These are phyloP conservation scores for Aeminium ludgeri DNA, from an alignment of 495 filamentous ascomycete genomes.

Conservation along the genomic window DNA sequence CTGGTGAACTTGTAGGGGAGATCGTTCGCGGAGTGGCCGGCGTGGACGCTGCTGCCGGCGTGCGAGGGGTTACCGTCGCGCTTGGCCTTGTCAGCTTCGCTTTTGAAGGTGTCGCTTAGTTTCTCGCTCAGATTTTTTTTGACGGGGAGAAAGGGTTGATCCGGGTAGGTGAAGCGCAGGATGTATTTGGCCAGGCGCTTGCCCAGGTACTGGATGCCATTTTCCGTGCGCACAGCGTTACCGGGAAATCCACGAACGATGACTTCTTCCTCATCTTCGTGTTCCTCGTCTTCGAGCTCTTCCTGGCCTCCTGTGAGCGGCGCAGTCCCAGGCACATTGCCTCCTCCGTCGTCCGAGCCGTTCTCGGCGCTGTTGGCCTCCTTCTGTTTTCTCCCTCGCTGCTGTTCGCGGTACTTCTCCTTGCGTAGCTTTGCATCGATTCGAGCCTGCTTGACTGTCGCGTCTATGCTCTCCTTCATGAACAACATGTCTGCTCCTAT, in stretches of 20 bases:
- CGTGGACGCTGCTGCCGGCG: constrained; percentile 35
- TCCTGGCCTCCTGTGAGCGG: constrained; percentile 28
- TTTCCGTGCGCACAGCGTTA: constrained; percentile 79
- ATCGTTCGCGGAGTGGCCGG: constrained; percentile 23
- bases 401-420: constrained; percentile 17
- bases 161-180: constrained; percentile 75
- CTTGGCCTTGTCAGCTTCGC: constrained; percentile 16
- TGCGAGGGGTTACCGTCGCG: constrained; percentile 23
- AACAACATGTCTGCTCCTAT: constrained; percentile 95
- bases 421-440: constrained; percentile 40
- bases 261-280: constrained; percentile 67
- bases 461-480: constrained; percentile 91
- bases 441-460: constrained; percentile 51
- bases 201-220: constrained; percentile 89
- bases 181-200: constrained; percentile 89
- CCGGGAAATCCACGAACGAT: constrained; percentile 83
- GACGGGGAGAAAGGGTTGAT: constrained; percentile 64
- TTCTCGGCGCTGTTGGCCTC: constrained; percentile 9
- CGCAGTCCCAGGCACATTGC: constrained; percentile 17
- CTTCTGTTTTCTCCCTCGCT: constrained; percentile 7
- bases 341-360: neutral
- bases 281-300: constrained; percentile 22
- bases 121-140: constrained; percentile 32
- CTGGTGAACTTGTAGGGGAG: constrained; percentile 74
- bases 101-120: constrained; percentile 23